phyloP scores from a whole-genome alignment of 1,284 basidiomycete species.

The Papiliotrema terrestris region DNA sequence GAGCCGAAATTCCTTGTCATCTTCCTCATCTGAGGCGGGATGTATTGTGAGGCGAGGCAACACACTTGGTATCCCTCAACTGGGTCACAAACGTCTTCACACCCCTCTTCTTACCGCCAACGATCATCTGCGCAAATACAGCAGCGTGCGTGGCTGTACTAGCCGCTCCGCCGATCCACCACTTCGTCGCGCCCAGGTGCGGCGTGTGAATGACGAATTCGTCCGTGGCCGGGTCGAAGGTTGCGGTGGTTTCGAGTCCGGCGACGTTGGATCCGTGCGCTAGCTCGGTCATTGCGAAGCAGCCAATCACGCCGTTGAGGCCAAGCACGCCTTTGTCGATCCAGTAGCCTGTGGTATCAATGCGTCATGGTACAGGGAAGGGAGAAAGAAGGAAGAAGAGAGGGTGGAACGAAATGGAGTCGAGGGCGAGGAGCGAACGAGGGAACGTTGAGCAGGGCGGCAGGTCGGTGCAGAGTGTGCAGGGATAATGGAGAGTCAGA shows the following conservation, averaged over 20 bases:
- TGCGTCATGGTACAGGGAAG: neutral
- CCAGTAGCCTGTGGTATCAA: slow-evolving; percentile 51
- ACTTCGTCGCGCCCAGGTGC: slow-evolving; percentile 54
- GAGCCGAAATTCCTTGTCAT: neutral
- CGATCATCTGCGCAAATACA: slow-evolving; percentile 57
- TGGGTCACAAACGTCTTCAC: slow-evolving; percentile 59
- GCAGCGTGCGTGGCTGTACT: slow-evolving; percentile 58
- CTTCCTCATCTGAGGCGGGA: neutral
- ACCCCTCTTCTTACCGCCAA: slow-evolving; percentile 56
- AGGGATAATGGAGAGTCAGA: too few relatives aligned
- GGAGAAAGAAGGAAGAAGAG: neutral
- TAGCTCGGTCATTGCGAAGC: slow-evolving; percentile 56
- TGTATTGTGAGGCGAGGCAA: slow-evolving; percentile 3
- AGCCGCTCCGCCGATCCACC: slow-evolving; percentile 60
- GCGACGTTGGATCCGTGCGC: slow-evolving; percentile 57
- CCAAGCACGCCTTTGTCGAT: slow-evolving; percentile 56
- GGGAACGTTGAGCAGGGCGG: too few relatives aligned
- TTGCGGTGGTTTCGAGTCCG: slow-evolving; percentile 58
- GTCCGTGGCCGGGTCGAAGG: slow-evolving; percentile 55
- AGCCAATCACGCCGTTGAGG: slow-evolving; percentile 56
- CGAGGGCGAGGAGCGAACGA: too few relatives aligned
- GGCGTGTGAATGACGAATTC: slow-evolving; percentile 59
- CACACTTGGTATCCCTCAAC: slow-evolving; percentile 54
- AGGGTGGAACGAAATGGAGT: too few relatives aligned
- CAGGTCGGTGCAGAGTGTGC: too few relatives aligned